These are phyloP conservation scores for Butyriboletus loyo DNA, from an alignment of 768 basidiomycete species.

Conservation along the genomic window DNA sequence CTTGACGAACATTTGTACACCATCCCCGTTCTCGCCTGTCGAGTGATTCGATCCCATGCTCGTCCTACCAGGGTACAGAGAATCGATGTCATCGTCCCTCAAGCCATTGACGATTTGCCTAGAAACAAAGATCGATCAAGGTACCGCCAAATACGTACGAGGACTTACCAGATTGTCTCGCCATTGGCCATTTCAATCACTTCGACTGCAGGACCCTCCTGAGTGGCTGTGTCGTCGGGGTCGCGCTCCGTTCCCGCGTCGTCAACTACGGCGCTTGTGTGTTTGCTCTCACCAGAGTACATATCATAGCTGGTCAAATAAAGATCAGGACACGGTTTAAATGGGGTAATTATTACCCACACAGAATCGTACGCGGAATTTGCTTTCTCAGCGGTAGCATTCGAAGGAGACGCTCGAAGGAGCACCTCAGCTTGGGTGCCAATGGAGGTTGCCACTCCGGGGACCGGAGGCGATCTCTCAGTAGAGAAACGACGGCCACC, in stretches of 20 bases:
- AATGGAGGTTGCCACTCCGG: constrained; percentile 55
- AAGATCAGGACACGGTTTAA: constrained; percentile 16
- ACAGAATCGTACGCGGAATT: constrained; percentile 74
- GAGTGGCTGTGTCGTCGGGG: constrained; percentile 26
- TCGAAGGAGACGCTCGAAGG: constrained; percentile 40
- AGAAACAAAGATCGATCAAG: constrained; percentile 1
- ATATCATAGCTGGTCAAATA: constrained; percentile 64
- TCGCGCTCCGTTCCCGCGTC: constrained; percentile 30
- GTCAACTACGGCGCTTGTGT: constrained; percentile 33
- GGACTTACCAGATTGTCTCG: constrained; percentile 75
- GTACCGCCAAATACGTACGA: not conserved
- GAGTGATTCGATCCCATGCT: constrained; percentile 80
- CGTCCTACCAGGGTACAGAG: constrained; percentile 59
- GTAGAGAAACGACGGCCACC: constrained; percentile 59
- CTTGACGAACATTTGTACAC: constrained; percentile 71
- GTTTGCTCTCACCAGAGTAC: constrained; percentile 62
- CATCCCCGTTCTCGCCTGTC: constrained; percentile 41
- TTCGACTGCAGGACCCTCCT: constrained; percentile 64
- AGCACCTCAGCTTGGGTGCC: constrained; percentile 36
- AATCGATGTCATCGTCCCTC: constrained; percentile 73
- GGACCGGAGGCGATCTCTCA: constrained; percentile 67
- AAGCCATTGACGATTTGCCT: constrained; percentile 83
- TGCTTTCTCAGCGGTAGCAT: constrained; percentile 56
- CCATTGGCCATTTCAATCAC: constrained; percentile 84
- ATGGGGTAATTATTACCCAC: constrained; percentile 44